Evolutionary conservation across 73 alveolate genomes (phyloP).

Genomic region (Breviolum minutum): DNA sequence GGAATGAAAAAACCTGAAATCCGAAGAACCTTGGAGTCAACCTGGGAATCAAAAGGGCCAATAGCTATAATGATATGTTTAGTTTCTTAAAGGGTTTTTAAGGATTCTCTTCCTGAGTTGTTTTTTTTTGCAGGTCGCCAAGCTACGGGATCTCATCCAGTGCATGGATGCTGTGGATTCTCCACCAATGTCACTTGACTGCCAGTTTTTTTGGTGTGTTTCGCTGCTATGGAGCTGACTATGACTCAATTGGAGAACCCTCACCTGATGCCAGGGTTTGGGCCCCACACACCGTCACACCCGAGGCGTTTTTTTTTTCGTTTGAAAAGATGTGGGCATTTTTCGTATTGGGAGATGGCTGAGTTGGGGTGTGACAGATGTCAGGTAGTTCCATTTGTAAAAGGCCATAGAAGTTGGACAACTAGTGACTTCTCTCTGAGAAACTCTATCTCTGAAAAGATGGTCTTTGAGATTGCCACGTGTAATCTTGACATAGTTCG

Average conservation of each 20-base stretch:
- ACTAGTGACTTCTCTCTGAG: not conserved
- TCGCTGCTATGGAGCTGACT: no score
- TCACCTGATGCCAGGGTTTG: conserved; percentile 34
- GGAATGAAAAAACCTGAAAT: no score
- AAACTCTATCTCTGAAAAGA: not conserved
- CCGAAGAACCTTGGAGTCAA: not conserved
- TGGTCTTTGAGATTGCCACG: not conserved
- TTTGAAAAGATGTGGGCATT: not conserved
- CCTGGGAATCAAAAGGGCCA: not conserved
- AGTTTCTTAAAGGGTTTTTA: not conserved
- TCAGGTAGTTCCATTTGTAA: no score
- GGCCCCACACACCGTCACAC: conserved; percentile 89
- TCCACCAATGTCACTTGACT: conserved; percentile 32
- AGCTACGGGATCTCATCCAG: not conserved
- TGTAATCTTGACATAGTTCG: not conserved
- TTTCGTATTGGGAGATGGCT: not conserved
- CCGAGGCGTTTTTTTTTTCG: conserved; percentile 12
- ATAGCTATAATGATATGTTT: not conserved
- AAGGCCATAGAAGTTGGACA: not conserved
- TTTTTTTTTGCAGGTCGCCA: not conserved
- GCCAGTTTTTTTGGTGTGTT: no score
- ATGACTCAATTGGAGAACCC: not conserved
- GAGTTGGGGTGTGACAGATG: no score
- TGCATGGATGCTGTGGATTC: conserved; percentile 25
- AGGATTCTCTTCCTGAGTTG: not conserved